Percentiles rank a stretch among this genome's conserved stretches.
Evolutionary conservation across 2,329 filamentous ascomycete genomes (phyloP).

Genomic region (Ophiosphaerella herpotricha): DNA sequence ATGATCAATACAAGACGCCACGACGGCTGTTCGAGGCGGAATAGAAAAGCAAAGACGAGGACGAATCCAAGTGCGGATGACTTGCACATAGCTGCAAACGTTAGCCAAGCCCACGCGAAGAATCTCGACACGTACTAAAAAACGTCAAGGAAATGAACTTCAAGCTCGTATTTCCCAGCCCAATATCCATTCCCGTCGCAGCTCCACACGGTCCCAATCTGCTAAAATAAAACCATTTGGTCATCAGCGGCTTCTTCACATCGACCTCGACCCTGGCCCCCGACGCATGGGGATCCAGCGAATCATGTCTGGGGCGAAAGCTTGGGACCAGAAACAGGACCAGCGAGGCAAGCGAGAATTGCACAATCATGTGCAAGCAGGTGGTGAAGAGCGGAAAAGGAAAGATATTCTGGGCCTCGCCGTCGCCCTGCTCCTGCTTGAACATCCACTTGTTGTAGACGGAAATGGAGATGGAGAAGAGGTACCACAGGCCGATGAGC

Average conservation of each 20-base stretch:
- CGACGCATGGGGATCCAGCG: constrained; percentile 39
- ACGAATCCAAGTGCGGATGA: constrained; percentile 95
- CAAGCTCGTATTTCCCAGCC: constrained; percentile 90
- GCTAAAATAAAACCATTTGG: constrained; percentile 87
- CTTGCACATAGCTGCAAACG: constrained; percentile 81
- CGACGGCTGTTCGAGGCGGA: constrained; percentile 86
- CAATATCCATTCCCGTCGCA: constrained; percentile 93
- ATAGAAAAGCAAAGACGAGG: constrained; percentile 90
- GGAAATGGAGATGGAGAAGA: constrained; percentile 81
- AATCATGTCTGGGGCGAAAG: constrained; percentile 69
- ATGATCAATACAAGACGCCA: constrained; percentile 87
- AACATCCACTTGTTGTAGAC: constrained; percentile 99
- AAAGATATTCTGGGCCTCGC: constrained; percentile 65
- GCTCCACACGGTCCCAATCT: constrained; percentile 89
- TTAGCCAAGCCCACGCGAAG: constrained; percentile 15
- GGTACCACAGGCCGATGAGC: constrained; percentile 85
- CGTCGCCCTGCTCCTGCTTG: constrained; percentile 56
- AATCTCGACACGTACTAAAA: constrained; percentile 63
- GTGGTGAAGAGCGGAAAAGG: constrained; percentile 95
- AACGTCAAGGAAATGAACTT: constrained; percentile 97
- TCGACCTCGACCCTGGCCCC: constrained; percentile 38
- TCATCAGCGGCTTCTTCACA: constrained; percentile 69
- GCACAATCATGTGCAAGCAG: constrained; percentile 89
- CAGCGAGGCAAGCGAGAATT: constrained; percentile 77
- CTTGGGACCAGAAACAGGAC: constrained; percentile 84